A percentile compares a stretch with the other conserved stretches of the same genome.
Evolutionary conservation across 495 filamentous ascomycete species (phyloP).

Genomic region (Talaromyces adpressus): DNA sequence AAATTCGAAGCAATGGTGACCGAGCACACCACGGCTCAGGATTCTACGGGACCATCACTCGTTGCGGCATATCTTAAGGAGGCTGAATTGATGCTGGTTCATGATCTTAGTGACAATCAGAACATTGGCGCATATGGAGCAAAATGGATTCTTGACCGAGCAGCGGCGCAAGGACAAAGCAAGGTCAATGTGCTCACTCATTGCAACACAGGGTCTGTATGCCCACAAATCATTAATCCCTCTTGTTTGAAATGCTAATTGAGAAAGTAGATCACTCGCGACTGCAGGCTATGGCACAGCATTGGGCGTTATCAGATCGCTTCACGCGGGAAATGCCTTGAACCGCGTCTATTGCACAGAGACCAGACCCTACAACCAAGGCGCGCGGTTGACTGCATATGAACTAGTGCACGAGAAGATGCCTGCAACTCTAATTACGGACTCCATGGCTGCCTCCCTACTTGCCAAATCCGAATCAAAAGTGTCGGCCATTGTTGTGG

Average conservation of each 20-base stretch:
- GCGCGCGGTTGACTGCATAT: slow-evolving; percentile 88
- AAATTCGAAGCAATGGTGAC: slow-evolving; percentile 60
- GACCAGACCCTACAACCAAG: slow-evolving; percentile 96
- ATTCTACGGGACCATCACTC: slow-evolving; percentile 40
- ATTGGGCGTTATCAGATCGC: slow-evolving; percentile 83
- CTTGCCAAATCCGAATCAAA: slow-evolving; percentile 53
- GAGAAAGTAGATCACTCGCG: slow-evolving; percentile 63
- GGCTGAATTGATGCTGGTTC: slow-evolving; percentile 80
- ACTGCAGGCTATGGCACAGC: slow-evolving; percentile 96
- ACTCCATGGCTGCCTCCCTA: slow-evolving; percentile 90
- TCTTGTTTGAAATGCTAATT: slow-evolving; percentile 3
- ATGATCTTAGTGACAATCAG: slow-evolving; percentile 80
- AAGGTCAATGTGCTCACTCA: slow-evolving; percentile 78
- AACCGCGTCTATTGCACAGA: slow-evolving; percentile 90
- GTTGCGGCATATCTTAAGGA: slow-evolving; percentile 61
- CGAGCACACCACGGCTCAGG: slow-evolving; percentile 22
- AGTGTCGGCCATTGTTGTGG: slow-evolving; percentile 83
- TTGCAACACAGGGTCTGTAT: slow-evolving; percentile 83
- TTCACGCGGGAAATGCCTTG: slow-evolving; percentile 57
- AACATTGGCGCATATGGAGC: slow-evolving; percentile 78
- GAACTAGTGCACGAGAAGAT: slow-evolving; percentile 91
- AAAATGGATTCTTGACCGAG: slow-evolving; percentile 63
- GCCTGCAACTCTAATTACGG: slow-evolving; percentile 87
- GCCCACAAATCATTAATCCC: not conserved
- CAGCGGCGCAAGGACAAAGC: slow-evolving; percentile 23